phyloP scores from a whole-genome alignment of 768 basidiomycete species.

The Amyloporia xantha region DNA sequence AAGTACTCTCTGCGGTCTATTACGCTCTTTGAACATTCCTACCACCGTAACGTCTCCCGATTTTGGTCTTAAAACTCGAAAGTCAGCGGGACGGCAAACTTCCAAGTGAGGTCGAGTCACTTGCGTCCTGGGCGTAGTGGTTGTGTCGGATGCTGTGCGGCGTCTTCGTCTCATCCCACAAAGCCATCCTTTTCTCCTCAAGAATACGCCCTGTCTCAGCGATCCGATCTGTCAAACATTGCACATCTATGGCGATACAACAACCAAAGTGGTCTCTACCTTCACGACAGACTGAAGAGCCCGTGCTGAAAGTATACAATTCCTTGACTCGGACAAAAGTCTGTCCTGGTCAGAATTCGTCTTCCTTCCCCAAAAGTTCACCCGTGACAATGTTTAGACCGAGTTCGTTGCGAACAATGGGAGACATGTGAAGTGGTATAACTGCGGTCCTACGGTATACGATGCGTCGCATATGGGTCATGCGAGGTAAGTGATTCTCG shows the following conservation, averaged over 20 bases:
- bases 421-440: conserved; percentile 92
- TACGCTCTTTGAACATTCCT: no score
- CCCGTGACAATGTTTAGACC: conserved; percentile 38
- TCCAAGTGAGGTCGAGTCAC: no score
- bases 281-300: conserved; percentile 42
- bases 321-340: conserved; percentile 91
- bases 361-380: conserved; percentile 1
- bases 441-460: conserved; percentile 98
- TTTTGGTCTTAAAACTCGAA: no score
- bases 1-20: no score
- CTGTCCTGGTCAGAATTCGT: conserved; percentile 5
- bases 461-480: conserved; percentile 99
- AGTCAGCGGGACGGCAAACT: no score
- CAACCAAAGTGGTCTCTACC: conserved; percentile 53
- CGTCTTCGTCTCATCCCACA: no score
- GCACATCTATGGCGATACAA: conserved; percentile 3
- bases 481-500: conserved; percentile 62
- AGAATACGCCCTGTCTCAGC: no score
- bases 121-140: no score
- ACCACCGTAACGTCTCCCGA: no score
- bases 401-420: conserved; percentile 69
- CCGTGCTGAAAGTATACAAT: conserved; percentile 82
- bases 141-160: no score
- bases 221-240: no score
- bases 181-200: no score